phyloP scores from a whole-genome alignment of 179 eudicot species.

The Camellia oleifera region DNA sequence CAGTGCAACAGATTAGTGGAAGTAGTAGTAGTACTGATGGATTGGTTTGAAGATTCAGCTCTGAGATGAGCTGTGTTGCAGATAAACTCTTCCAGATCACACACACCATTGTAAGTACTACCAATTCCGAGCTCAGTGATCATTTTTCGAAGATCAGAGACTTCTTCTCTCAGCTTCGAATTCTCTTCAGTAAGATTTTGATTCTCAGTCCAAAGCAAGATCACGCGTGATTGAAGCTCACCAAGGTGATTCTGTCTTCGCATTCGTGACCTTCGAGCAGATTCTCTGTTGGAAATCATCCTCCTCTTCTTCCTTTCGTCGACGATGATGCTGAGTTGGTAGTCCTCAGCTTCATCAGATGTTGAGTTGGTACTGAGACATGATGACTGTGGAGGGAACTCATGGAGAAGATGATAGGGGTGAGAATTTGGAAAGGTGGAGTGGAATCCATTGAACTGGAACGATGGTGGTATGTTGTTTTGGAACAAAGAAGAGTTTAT shows the following conservation, averaged over 20 bases:
- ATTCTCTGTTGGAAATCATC: constrained; percentile 88
- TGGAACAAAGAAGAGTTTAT: constrained; percentile 27
- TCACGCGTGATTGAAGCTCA: constrained; percentile 82
- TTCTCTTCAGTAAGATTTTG: constrained; percentile 68
- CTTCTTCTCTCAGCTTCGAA: constrained; percentile 64
- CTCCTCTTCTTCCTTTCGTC: constrained; percentile 81
- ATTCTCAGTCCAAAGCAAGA: constrained; percentile 66
- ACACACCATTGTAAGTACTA: constrained; percentile 43
- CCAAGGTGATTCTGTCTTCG: constrained; percentile 87
- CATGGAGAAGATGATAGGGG: constrained; percentile 18
- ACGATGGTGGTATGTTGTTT: constrained; percentile 27
- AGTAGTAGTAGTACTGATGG: neutral
- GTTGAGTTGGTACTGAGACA: constrained; percentile 70
- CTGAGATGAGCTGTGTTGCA: constrained; percentile 49
- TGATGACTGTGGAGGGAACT: constrained; percentile 35
- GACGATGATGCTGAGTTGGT: constrained; percentile 44
- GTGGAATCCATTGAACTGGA: constrained; percentile 29
- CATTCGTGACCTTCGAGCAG: constrained; percentile 89
- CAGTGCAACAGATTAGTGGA: constrained; percentile 30
- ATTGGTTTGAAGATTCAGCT: constrained; percentile 39
- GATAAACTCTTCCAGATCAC: constrained; percentile 53
- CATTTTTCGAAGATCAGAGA: constrained; percentile 58
- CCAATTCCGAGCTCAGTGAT: constrained; percentile 55
- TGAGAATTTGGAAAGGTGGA: constrained; percentile 31
- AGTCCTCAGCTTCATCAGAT: constrained; percentile 80